These are phyloP conservation scores for Stevia rebaudiana DNA, from an alignment of 140 eudicot genomes.

Conservation along the genomic window DNA sequence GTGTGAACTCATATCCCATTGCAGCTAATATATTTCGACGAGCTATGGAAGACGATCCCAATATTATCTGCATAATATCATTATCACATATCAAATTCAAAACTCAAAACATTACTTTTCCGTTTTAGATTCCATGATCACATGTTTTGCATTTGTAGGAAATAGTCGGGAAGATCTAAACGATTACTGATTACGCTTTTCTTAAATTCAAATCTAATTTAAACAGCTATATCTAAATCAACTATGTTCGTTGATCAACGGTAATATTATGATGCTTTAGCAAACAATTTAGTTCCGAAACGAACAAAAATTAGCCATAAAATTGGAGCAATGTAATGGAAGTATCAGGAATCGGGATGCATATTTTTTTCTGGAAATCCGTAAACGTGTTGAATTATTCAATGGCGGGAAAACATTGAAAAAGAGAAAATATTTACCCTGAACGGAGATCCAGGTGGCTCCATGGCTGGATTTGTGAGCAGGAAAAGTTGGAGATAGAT, in stretches of 20 bases:
- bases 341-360: background rate
- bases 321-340: background rate
- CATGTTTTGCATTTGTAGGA: background rate
- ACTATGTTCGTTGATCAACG: background rate
- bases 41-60: constrained; percentile 85
- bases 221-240: background rate
- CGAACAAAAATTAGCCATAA: background rate
- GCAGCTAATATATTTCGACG: constrained; percentile 65
- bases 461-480: constrained; percentile 17
- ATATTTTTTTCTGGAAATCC: background rate
- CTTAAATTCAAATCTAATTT: background rate
- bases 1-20: constrained; percentile 76
- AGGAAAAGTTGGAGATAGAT: background rate
- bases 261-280: background rate
- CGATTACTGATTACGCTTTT: background rate
- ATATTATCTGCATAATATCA: constrained; percentile 53
- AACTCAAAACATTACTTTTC: background rate
- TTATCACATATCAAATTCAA: background rate
- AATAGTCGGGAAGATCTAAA: background rate
- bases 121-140: too few species aligned
- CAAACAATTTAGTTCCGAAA: constrained; percentile 2
- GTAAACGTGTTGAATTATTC: background rate
- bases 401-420: constrained; percentile 3
- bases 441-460: constrained; percentile 14
- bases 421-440: constrained; percentile 2